These are phyloP conservation scores for Salix exigua DNA, from an alignment of 345 rosid genomes.

Conservation along the genomic window DNA sequence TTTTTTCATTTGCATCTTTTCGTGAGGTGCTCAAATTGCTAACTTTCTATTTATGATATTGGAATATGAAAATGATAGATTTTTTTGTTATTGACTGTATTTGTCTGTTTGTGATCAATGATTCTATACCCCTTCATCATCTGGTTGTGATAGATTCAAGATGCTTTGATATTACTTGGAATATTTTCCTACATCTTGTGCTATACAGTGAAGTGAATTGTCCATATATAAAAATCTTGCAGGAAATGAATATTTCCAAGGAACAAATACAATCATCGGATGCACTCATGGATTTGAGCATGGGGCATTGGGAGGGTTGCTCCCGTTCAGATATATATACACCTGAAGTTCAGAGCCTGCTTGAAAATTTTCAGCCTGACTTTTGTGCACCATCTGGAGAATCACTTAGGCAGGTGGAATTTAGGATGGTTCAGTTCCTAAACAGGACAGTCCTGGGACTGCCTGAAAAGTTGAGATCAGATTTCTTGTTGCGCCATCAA, in stretches of 20 bases:
- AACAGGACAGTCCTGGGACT: constrained; percentile 53
- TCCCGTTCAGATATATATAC: constrained; percentile 53
- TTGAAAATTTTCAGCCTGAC: constrained; percentile 82
- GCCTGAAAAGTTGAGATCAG: constrained; percentile 64
- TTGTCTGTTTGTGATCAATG: neutral
- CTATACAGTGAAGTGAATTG: constrained; percentile 6
- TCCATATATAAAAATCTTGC: constrained; percentile 23
- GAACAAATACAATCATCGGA: constrained; percentile 70
- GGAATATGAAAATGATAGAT: neutral
- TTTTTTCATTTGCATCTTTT: neutral
- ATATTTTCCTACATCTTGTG: neutral
- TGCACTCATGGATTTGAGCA: constrained; percentile 65
- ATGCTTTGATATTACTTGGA: neutral
- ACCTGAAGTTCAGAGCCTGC: constrained; percentile 54
- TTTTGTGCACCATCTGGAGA: constrained; percentile 86
- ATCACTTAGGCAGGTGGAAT: constrained; percentile 89
- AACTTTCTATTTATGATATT: neutral
- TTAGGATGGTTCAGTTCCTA: constrained; percentile 83
- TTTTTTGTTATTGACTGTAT: neutral
- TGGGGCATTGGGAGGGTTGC: constrained; percentile 89
- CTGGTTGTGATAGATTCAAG: neutral
- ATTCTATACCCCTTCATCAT: neutral
- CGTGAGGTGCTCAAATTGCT: neutral
- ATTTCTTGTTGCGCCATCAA: constrained; percentile 41
- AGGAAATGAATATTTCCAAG: constrained; percentile 77